A percentile compares a stretch with the other conserved stretches of the same genome.
Evolutionary conservation across 2,329 filamentous ascomycete genomes (phyloP).

Genomic region (Xylogone sp.): DNA sequence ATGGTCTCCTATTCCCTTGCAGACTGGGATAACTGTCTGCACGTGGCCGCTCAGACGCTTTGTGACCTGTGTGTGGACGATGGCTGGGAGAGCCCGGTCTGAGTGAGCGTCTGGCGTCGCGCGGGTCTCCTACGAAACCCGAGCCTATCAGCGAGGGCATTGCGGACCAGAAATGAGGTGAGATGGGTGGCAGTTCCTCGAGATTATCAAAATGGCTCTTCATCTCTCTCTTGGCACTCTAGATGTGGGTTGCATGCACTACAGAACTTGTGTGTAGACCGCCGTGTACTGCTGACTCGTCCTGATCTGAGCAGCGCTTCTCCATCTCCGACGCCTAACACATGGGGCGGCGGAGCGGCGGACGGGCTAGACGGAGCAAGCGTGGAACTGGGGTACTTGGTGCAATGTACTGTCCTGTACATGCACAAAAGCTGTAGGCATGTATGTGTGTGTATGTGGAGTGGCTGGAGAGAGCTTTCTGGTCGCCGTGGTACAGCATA

Average conservation of each 20-base stretch:
- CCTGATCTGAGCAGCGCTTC: neutral
- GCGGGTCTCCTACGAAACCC: neutral
- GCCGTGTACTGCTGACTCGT: no score
- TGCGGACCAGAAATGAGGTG: neutral
- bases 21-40: neutral
- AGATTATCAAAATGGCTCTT: no score
- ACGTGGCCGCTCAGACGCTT: neutral
- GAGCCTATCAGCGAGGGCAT: neutral
- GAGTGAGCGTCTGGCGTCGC: neutral
- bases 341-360: neutral
- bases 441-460: neutral
- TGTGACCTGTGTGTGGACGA: neutral
- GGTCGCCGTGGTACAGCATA: no score
- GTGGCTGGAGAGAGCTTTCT: no score
- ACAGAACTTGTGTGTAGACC: no score
- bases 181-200: no score
- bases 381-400: neutral
- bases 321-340: neutral
- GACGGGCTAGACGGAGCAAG: neutral
- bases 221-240: no score
- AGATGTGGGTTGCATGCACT: no score
- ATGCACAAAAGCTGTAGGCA: neutral
- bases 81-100: neutral
- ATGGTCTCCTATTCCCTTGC: neutral
- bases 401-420: neutral